Base-by-base conservation (phyloP, 305 asterid genomes). In the Rubia balearica region DNA sequence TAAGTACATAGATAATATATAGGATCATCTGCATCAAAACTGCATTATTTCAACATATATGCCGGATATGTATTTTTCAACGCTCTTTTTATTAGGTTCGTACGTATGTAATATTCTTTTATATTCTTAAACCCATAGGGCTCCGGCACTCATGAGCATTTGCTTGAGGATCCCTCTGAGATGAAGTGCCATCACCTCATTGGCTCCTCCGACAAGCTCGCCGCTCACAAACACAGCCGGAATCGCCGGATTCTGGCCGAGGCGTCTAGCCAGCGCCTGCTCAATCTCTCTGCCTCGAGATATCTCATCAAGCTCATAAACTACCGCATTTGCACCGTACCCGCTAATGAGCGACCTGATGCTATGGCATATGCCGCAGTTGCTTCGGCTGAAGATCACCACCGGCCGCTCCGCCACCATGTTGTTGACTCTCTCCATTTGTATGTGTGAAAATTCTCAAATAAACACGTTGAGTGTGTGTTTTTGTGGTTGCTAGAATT, bases 211-310 rank as follows among this genome's bases (percentile, higher is more conserved):
- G 7, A 92, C 89, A 6, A 90, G 78, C 33, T 88, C 76, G 1
- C 98, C 98, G 0, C 92, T 91, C 4, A 92, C 86, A 79, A 88
- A 92, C 69, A 92, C 89, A 1, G 90, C 89, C 2, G 96, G 98
- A 19, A 88, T 91, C 1, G 85, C 82, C 1, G 96, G 96, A 79
- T 83, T 86, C 69, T 89, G 81, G 1, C 96, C 96, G 2, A 82
- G 85, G 67, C 79, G 86, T 70, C 82, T 77, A n/a, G 82, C 42
- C 2, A 92, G 78, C 0, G 89, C 87, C 22, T 84, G 90, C 85
- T 91, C 98, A 48, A 91, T 83, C 12, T 91, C 96, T 6, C 88
- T 72, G 0, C 96, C 96, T 68, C 85, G 68, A 0, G 82, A 42
- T 38, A 91, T 80, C 86, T 91, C 86, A 49, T 91, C 97, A 6